phyloP scores from a whole-genome alignment of 345 rosid species.

The Raphanus raphanistrum region DNA sequence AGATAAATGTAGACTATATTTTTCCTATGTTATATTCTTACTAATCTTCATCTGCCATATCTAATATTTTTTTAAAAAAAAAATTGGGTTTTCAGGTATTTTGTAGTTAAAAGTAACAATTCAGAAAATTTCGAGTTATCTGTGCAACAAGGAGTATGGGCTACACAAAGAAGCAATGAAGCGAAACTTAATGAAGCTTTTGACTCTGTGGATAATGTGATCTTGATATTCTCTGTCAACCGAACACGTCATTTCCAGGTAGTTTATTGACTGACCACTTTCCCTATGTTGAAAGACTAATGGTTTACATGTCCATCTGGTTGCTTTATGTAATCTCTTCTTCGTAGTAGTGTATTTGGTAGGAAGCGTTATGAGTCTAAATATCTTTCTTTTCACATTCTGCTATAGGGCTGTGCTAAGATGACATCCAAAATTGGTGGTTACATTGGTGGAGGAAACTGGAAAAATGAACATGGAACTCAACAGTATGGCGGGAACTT shows the following conservation, averaged over 20 bases:
- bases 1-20: neutral
- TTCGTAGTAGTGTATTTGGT: constrained; percentile 3
- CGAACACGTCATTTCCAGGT: constrained; percentile 99
- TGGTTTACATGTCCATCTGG: constrained; percentile 5
- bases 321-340: constrained; percentile 12
- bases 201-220: constrained; percentile 86
- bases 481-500: constrained; percentile 96
- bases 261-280: constrained; percentile 24
- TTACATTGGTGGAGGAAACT: constrained; percentile 82
- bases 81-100: constrained; percentile 65
- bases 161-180: constrained; percentile 99
- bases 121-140: constrained; percentile 95
- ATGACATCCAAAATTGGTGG: constrained; percentile 97
- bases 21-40: constrained; percentile 14
- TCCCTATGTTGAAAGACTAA: neutral
- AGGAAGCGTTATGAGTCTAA: neutral
- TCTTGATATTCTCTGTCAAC: constrained; percentile 92
- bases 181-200: constrained; percentile 96
- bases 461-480: constrained; percentile 99
- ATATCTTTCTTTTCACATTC: constrained; percentile 16
- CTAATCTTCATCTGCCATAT: neutral
- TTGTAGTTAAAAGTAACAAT: constrained; percentile 95
- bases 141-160: constrained; percentile 99
- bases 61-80: constrained; percentile 3
- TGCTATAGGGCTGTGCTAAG: constrained; percentile 90